A percentile compares a stretch with the other conserved stretches of the same genome.
Evolutionary conservation across 192 early-diverging fungal species (phyloP).

Genomic region (Cetraspora pellucida): DNA sequence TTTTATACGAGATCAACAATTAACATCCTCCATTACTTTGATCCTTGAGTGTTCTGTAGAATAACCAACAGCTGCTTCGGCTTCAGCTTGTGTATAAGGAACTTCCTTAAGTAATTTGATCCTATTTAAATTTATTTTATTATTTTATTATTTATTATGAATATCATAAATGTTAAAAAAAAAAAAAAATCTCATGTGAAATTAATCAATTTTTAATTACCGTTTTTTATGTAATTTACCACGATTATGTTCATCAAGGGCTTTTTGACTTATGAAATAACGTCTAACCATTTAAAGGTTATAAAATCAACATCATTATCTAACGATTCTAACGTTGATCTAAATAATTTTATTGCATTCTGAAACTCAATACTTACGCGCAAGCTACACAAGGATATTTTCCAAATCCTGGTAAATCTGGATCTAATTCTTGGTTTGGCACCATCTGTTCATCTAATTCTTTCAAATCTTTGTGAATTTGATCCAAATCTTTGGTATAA

Average conservation of each 20-base stretch:
- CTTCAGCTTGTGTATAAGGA: slow-evolving; percentile 92
- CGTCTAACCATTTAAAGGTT: slow-evolving; percentile 48
- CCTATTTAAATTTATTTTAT: slow-evolving; percentile 34
- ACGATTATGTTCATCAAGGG: slow-evolving; percentile 67
- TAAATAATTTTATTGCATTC: too few species aligned
- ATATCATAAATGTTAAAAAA: too few species aligned
- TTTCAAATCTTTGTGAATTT: slow-evolving; percentile 86
- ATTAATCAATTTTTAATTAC: slow-evolving; percentile 33
- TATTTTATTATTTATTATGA: too few species aligned
- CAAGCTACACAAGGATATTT: slow-evolving; percentile 90
- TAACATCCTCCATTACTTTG: not conserved
- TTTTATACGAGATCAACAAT: not conserved
- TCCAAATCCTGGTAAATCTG: slow-evolving; percentile 88
- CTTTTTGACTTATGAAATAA: slow-evolving; percentile 69
- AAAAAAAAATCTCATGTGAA: too few species aligned
- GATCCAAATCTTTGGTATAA: slow-evolving; percentile 91
- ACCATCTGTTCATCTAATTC: slow-evolving; percentile 39
- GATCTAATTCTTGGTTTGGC: slow-evolving; percentile 52
- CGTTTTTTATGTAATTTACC: slow-evolving; percentile 87
- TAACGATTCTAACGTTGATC: too few species aligned
- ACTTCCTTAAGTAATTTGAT: slow-evolving; percentile 82
- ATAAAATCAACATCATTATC: not conserved
- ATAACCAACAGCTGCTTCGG: slow-evolving; percentile 65
- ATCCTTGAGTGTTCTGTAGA: slow-evolving; percentile 19
- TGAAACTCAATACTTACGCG: slow-evolving; percentile 49